Conservation (phyloP, 148 eudicot genomes). For the Pharnaceum exiguum region DNA sequence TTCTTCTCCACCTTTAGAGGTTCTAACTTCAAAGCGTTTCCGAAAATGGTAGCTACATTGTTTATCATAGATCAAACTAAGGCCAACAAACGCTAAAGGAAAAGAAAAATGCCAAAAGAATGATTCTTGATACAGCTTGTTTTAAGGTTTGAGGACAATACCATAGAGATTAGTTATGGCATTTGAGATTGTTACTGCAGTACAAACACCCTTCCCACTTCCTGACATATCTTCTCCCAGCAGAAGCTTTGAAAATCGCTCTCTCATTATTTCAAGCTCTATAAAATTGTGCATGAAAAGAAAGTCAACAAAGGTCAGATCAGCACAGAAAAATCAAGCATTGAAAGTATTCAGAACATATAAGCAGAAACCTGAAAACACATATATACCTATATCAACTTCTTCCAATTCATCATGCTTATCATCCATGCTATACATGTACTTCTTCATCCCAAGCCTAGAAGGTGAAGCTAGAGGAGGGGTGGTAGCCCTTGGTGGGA, state of each 20-base stretch:
- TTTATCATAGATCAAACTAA: background rate
- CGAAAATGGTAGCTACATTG: slow-evolving; percentile 78
- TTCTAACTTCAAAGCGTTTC: slow-evolving; percentile 73
- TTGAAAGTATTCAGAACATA: background rate
- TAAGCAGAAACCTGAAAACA: background rate
- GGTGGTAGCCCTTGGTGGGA: slow-evolving; percentile 40
- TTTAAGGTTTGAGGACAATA: slow-evolving; percentile 16
- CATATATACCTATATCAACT: slow-evolving; percentile 60
- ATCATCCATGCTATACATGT: slow-evolving; percentile 33
- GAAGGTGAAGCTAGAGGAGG: slow-evolving; percentile 52
- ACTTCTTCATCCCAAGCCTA: slow-evolving; percentile 54
- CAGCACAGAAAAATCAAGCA: background rate
- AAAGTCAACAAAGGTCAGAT: background rate
- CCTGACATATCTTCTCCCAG: slow-evolving; percentile 99
- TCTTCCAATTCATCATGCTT: slow-evolving; percentile 30
- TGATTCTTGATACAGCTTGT: no score
- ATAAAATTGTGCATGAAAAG: slow-evolving; percentile 2
- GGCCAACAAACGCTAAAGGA: background rate
- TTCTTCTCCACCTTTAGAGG: slow-evolving; percentile 86
- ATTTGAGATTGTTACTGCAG: slow-evolving; percentile 81
- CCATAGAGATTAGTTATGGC: slow-evolving; percentile 97
- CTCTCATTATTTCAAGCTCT: slow-evolving; percentile 92
- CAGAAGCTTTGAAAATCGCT: slow-evolving; percentile 87
- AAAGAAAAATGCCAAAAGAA: background rate
- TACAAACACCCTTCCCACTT: slow-evolving; percentile 84